Evolutionary conservation across 225 moss, liverwort and hornwort species (phyloP), one percentile per base, ranked within the genome.

Genomic region (Sphagnum tenellum): DNA sequence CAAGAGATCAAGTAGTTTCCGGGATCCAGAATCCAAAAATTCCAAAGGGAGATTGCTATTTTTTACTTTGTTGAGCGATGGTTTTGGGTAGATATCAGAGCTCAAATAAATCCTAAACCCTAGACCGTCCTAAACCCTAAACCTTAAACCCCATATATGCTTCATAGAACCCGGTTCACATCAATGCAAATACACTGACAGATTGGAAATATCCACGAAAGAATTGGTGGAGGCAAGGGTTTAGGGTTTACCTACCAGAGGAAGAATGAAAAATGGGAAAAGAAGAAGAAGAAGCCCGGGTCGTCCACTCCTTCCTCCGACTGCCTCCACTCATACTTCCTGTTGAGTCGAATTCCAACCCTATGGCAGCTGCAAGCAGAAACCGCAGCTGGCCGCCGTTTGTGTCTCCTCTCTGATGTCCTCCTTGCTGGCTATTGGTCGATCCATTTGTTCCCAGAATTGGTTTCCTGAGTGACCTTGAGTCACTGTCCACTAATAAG

Each of bases 181-280:
- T 49, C 5, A 12, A n/a, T 63, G 6, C 9, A 5, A 63, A 47
- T 48, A 2, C 49, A 14, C 10, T 44, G 57, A 9, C 4, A 58
- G 44, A 58, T 13, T 7, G 58, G 14, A 58, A 44, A 58, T 0
- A 58, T 13, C 45, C 60, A 60, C 60, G 5, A 14, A n/a, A 60
- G 5, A 3, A 6, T 2, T 60, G 14, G 60, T 14, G 29, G 44
- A 44, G 45, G 60, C 9, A 46, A 62, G 46, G 62, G 29, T 29
- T 29, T 29, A 29, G 29, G 29, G 29, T 29, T 58, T 44, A 58
- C 12, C 29, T 58, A 78, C 82, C 68, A 61, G 64, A 58, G 52
- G 73, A 66, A 45, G 70, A 55, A 55, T 56, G 66, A 64, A 79
- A 77, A 8, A 72, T 52, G 45, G 29, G 29, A 29, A 29, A 29